Base-by-base conservation (phyloP, 305 asterid genomes). In the Fraxinus sp. region DNA sequence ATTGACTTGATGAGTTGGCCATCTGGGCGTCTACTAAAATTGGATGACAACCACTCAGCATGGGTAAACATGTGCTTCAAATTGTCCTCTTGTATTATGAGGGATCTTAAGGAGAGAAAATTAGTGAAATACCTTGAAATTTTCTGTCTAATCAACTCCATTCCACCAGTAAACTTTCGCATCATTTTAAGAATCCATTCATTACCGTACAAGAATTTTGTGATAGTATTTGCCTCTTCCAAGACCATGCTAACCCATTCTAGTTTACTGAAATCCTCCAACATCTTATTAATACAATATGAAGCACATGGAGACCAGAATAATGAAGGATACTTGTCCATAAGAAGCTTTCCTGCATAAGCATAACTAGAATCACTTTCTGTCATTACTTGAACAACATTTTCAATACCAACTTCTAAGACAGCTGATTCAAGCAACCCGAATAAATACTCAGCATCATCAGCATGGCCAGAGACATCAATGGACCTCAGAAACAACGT, bases 291-390 rank as follows among this genome's bases (percentile, higher is more conserved):
- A 78, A 87, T 76, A 83, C 92, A 89, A 41, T 83, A 77, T 18
- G 91, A 87, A 41, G 90, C 89, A 81, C 92, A 89, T 14, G 93
- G 92, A 75, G 91, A 89, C 87, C 91, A 90, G 84, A 90, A 90
- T 30, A 90, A 28, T 4, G 88, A 84, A 78, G 91, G 87, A 82
- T 88, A 88, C 82, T 85, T 88, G 0, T 83, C 86, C 88, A 87
- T 86, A 26, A 90, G 82, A 66, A 84, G 91, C 89, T 87, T 84
- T 71, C 93, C 91, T 0, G 81, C 87, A 83, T 79, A 84, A 37
- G 86, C 77, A 79, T 73, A 87, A 81, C 77, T 46, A 30, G 83
- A 77, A 33, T 75, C 64, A 75, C 85, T 76, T 33, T 85, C 92
- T 6, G 90, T 89, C 33, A 90, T 83, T 33, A 89, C 87, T 80